These are phyloP conservation scores for Phoenix roebelenii DNA, from an alignment of 176 grass and related monocot genomes.

Conservation along the genomic window DNA sequence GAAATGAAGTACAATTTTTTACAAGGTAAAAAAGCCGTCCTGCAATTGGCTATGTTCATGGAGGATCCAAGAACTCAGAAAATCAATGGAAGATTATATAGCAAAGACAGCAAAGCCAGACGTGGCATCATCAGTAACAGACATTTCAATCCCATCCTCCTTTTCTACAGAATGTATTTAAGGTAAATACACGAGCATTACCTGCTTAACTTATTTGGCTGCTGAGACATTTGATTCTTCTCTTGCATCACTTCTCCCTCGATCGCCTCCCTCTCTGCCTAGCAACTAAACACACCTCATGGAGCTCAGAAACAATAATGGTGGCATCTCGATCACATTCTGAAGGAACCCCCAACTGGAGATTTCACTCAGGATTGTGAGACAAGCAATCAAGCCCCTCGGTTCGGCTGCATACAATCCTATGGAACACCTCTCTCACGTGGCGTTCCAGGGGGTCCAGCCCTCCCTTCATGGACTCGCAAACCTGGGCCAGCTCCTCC, in stretches of 20 bases:
- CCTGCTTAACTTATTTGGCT: conserved; percentile 16
- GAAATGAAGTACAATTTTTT: too few relatives aligned
- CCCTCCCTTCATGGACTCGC: conserved; percentile 42
- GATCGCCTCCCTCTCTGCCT: not conserved
- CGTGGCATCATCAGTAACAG: conserved; percentile 3
- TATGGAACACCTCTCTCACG: conserved; percentile 86
- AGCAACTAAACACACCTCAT: not conserved
- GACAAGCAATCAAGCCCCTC: conserved; percentile 57
- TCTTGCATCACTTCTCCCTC: not conserved
- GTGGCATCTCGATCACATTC: not conserved
- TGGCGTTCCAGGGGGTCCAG: conserved; percentile 65
- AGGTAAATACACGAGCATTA: conserved; percentile 14
- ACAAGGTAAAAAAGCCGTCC: too few relatives aligned
- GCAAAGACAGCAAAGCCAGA: conserved; percentile 5
- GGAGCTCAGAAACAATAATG: too few relatives aligned
- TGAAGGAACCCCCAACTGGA: not conserved
- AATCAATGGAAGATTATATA: not conserved
- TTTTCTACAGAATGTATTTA: conserved; percentile 14
- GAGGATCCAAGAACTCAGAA: not conserved
- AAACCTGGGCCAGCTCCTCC: conserved; percentile 43
- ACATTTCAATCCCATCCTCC: conserved; percentile 11
- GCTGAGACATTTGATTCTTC: conserved; percentile 6
- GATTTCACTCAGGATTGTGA: conserved; percentile 36
- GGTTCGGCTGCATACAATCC: conserved; percentile 79
- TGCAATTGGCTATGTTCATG: not conserved